phyloP scores from a whole-genome alignment of 1,139 yeast species.

The Lodderomyces beijingensis region DNA sequence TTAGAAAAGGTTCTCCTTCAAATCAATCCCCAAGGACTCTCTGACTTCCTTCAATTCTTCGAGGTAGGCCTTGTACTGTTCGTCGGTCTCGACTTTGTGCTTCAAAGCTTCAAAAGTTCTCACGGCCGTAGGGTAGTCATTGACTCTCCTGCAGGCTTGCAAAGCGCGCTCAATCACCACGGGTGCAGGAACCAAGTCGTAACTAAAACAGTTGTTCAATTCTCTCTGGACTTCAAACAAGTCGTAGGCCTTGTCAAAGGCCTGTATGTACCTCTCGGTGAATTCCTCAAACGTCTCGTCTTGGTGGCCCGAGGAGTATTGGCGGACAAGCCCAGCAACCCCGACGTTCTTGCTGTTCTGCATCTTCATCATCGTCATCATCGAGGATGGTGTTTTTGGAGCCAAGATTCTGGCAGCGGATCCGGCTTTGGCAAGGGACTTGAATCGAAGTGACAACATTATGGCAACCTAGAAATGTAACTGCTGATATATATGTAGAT shows the following conservation, averaged over 20 bases:
- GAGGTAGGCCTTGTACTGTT: slow-evolving; percentile 92
- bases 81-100: slow-evolving; percentile 90
- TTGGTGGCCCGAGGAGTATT: slow-evolving; percentile 57
- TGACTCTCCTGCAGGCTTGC: slow-evolving; percentile 97
- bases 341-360: too few species aligned
- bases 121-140: slow-evolving; percentile 97
- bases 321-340: too few species aligned
- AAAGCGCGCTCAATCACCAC: slow-evolving; percentile 92
- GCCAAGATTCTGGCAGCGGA: too few species aligned
- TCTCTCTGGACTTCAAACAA: slow-evolving; percentile 88
- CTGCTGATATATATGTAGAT: too few species aligned
- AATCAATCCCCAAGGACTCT: slow-evolving; percentile 88
- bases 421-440: too few species aligned
- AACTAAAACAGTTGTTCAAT: slow-evolving; percentile 94
- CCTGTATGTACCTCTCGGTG: slow-evolving; percentile 90
- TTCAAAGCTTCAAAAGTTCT: slow-evolving; percentile 95
- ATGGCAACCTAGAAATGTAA: too few species aligned
- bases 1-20: slow-evolving; percentile 92
- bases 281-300: slow-evolving; percentile 95
- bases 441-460: too few species aligned
- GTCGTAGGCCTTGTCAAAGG: slow-evolving; percentile 96
- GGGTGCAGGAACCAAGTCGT: slow-evolving; percentile 98
- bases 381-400: too few species aligned
- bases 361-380: too few species aligned
- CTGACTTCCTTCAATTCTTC: slow-evolving; percentile 91